phyloP scores from a whole-genome alignment of 352 stramenopile species.

The Pythium apleroticum region DNA sequence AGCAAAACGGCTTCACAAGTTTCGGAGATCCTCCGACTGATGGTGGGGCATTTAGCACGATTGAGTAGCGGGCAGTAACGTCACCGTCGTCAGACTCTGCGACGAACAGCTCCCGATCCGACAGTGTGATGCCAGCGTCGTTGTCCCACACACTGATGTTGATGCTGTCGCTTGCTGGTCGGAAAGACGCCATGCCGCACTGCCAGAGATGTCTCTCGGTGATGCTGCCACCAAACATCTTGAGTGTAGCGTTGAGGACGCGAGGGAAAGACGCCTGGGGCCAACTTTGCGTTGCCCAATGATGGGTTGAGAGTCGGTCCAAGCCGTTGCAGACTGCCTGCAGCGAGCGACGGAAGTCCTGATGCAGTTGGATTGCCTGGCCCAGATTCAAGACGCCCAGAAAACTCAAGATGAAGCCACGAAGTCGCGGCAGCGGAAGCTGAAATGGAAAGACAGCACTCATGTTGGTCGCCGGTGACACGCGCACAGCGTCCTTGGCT shows the following conservation, averaged over 20 bases:
- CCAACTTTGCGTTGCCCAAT: slow-evolving; percentile 61
- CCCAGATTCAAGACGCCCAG: slow-evolving; percentile 61
- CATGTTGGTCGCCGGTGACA: slow-evolving; percentile 18
- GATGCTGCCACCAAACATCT: slow-evolving; percentile 55
- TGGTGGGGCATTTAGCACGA: slow-evolving; percentile 70
- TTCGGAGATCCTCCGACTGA: slow-evolving; percentile 15
- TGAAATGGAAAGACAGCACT: slow-evolving; percentile 29
- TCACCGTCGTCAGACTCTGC: slow-evolving; percentile 26
- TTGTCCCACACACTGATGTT: slow-evolving; percentile 80
- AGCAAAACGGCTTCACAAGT: slow-evolving; percentile 34
- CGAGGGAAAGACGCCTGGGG: slow-evolving; percentile 42
- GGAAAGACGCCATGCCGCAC: slow-evolving; percentile 52
- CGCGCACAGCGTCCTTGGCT: slow-evolving; percentile 26
- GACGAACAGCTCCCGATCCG: slow-evolving; percentile 35
- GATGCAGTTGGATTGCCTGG: slow-evolving; percentile 41
- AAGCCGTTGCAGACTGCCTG: slow-evolving; percentile 54
- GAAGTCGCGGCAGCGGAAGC: slow-evolving; percentile 41
- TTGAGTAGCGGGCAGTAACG: slow-evolving; percentile 35
- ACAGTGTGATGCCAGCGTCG: slow-evolving; percentile 68
- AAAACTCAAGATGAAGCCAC: slow-evolving; percentile 63
- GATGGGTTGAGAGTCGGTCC: slow-evolving; percentile 55
- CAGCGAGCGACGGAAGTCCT: slow-evolving; percentile 38
- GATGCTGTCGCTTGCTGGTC: slow-evolving; percentile 39
- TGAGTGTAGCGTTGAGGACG: slow-evolving; percentile 43
- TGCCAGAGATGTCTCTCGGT: slow-evolving; percentile 64